Conservation (phyloP, 768 basidiomycete genomes). For the Phylloporus arenicola region DNA sequence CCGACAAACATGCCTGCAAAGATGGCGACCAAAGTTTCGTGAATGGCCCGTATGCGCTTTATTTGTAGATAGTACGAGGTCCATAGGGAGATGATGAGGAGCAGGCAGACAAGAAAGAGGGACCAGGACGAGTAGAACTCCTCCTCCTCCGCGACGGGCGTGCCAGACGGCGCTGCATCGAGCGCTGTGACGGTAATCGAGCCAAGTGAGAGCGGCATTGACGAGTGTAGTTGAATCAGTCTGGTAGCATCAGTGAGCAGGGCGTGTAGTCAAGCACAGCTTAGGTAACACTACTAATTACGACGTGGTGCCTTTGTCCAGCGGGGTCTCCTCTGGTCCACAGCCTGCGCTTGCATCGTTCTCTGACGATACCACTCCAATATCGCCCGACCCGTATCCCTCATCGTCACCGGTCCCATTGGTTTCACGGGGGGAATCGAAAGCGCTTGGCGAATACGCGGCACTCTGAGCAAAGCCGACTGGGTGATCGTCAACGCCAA, state of each 20-base stretch:
- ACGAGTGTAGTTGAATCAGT: not conserved
- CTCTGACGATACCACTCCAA: constrained; percentile 16
- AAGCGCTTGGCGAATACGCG: constrained; percentile 37
- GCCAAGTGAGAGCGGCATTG: constrained; percentile 36
- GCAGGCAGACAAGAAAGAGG: constrained; percentile 85
- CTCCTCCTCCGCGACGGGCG: constrained; percentile 62
- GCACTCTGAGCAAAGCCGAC: constrained; percentile 39
- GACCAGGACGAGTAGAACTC: constrained; percentile 93
- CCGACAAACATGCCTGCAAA: constrained; percentile 97
- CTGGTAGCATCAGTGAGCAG: constrained; percentile 3
- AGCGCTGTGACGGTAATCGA: constrained; percentile 30
- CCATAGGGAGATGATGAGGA: constrained; percentile 91
- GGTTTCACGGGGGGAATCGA: constrained; percentile 25
- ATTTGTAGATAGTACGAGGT: constrained; percentile 98
- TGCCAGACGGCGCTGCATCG: constrained; percentile 24
- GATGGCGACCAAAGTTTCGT: constrained; percentile 94
- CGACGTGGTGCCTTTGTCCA: constrained; percentile 17
- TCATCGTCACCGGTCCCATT: constrained; percentile 25
- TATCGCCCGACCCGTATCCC: constrained; percentile 18
- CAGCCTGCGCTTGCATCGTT: constrained; percentile 2
- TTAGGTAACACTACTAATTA: constrained; percentile 17
- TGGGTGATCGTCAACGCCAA: constrained; percentile 44
- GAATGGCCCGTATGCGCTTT: constrained; percentile 89
- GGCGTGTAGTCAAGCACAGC: not conserved
- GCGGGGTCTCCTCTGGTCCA: constrained; percentile 17